Evolutionary conservation across 2,329 filamentous ascomycete genomes (phyloP), one percentile per base, ranked within the genome.

Genomic region (Monascus ruber): DNA sequence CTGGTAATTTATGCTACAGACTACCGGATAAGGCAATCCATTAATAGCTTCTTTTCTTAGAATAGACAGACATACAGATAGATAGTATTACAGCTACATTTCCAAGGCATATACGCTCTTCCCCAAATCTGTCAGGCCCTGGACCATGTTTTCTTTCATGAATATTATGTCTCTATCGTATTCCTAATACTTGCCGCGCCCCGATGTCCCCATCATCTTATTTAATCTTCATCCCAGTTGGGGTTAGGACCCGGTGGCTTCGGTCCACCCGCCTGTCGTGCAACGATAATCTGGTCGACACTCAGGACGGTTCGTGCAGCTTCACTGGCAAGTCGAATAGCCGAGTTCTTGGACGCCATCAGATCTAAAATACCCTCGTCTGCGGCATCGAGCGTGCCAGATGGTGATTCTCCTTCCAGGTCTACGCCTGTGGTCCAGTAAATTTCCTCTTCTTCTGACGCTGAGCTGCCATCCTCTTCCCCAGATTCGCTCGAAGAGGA

Each of bases 231-330:
- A 60, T 82, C 79, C 79, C 79, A 81, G 57, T 77, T 77, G 34
- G 88, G 83, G 68, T 95, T 95, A 51, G 87, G 91, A 35, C 84
- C 88, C 26, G 91, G 91, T 41, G 89, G 89, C 75, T 98, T 98
- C 24, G 93, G 91, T 31, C 91, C 91, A 58, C 91, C 91, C 35
- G 93, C 91, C 70, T 96, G 91, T 68, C 89, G 80, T 47, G 93
- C 88, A 42, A 98, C 91, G 60, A 98, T 98, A 59, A 98, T 98
- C 70, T 98, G 93, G 66, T 98, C 91, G 31, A 98, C 91, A 35
- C 87, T 94, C 48, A 98, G 71, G 26, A 98, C 83, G 35, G 91
- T 98, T 55, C 91, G 77, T 38, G 87, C 89, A 32, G 91, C 83
- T 67, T 98, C 91, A 24, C 89, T 95, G 31, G 91, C 93, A 48